Base-by-base conservation (phyloP, 345 rosid genomes). In the Excoecaria agallocha region DNA sequence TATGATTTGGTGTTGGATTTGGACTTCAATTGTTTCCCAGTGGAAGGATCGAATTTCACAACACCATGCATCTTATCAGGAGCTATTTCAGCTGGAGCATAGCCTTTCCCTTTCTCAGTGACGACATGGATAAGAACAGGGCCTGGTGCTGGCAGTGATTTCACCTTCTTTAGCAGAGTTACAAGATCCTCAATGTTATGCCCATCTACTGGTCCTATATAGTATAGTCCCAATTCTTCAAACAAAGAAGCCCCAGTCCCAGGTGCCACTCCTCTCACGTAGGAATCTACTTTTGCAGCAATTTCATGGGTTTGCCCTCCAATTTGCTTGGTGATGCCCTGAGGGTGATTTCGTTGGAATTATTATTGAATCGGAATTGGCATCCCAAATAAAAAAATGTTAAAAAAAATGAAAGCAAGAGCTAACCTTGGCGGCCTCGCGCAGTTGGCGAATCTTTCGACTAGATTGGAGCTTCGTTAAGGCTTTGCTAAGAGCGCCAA, bases 11-110 rank as follows among this genome's bases (percentile, higher is more conserved):
- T 84, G 2, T 58, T 51, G 3, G 78, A 19, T 51, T 73, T 79
- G 37, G 75, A 10, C 81, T 84, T 83, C 64, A 70, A 12, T 70
- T 87, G 87, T 48, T 85, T 87, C 41, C 91, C 89, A 0, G 87
- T 55, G 13, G 45, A 15, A 0, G 88, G 86, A 69, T 85, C 86
- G 38, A 87, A 85, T 71, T 87, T 87, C 67, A 70, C 83, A 19
- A 85, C 89, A 17, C 90, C 91, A 66, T 85, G 91, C 87, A 82
- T 80, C 51, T 86, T 86, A 69, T 86, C 89, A 6, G 86, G 51
- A 4, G 89, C 87, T 3, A 52, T 37, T 62, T 87, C 86, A 45
- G 91, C 87, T 0, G 85, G 86, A 50, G 82, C 52, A 72, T 87
- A 85, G 24, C 89, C 91, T 76, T 84, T 84, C 13, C 87, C 87